Percentiles rank a stretch among this genome's conserved stretches.
Evolutionary conservation across 345 rosid genomes (phyloP).

Genomic region (Draba incana): DNA sequence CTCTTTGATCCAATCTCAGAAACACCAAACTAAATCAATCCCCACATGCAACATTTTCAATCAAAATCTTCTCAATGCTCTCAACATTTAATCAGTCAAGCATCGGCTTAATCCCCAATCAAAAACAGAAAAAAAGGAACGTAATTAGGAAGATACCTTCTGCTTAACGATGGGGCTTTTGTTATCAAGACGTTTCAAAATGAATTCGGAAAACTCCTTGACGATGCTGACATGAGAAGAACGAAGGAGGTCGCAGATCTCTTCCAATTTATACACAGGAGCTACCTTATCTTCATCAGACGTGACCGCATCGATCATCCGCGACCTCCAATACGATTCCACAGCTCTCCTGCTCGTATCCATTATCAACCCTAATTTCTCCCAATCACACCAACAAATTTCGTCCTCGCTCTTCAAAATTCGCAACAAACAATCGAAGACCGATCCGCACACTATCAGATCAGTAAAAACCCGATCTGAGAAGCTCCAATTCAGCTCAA

Average conservation of each 20-base stretch:
- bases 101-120: slow-evolving; percentile 1
- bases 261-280: slow-evolving; percentile 97
- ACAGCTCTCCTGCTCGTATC: slow-evolving; percentile 99
- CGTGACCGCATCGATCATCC: slow-evolving; percentile 88
- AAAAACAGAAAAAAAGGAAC: slow-evolving; percentile 2
- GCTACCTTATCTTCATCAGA: slow-evolving; percentile 90
- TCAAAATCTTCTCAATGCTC: slow-evolving; percentile 6
- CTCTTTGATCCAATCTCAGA: slow-evolving; percentile 19
- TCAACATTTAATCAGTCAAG: slow-evolving; percentile 15
- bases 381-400: not conserved
- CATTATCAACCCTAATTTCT: slow-evolving; percentile 50
- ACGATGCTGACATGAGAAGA: slow-evolving; percentile 83
- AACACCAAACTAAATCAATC: slow-evolving; percentile 23
- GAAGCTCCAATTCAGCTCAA: slow-evolving; percentile 30
- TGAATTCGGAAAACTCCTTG: slow-evolving; percentile 84
- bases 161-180: slow-evolving; percentile 93
- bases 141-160: slow-evolving; percentile 56
- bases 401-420: slow-evolving; percentile 23
- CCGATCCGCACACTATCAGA: slow-evolving; percentile 24
- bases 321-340: slow-evolving; percentile 97
- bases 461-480: slow-evolving; percentile 29
- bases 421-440: slow-evolving; percentile 1
- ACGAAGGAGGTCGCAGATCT: slow-evolving; percentile 86
- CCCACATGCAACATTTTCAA: slow-evolving; percentile 29
- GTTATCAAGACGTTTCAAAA: slow-evolving; percentile 87